Percentiles rank a stretch among this genome's conserved stretches.
Evolutionary conservation across 140 eudicot genomes (phyloP).

Genomic region (Flaveria floridana): DNA sequence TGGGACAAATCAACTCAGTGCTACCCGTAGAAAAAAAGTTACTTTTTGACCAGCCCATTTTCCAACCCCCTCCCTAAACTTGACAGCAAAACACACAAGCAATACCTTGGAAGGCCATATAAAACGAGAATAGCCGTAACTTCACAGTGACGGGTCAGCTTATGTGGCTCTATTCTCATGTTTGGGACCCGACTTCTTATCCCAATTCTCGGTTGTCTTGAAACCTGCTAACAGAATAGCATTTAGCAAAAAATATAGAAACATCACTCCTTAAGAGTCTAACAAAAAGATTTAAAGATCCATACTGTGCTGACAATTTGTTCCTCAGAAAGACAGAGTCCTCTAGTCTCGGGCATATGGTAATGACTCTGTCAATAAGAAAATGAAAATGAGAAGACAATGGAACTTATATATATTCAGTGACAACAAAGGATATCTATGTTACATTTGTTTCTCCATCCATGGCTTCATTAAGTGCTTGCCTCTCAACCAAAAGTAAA

Average conservation of each 20-base stretch:
- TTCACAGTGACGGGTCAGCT: constrained; percentile 66
- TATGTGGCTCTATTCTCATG: constrained; percentile 71
- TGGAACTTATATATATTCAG: not conserved
- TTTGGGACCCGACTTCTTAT: constrained; percentile 52
- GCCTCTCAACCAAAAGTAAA: constrained; percentile 78
- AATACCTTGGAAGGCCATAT: constrained; percentile 88
- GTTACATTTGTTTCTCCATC: constrained; percentile 74
- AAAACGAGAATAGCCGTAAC: constrained; percentile 80
- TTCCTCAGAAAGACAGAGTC: constrained; percentile 84
- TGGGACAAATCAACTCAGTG: not conserved
- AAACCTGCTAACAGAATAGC: constrained; percentile 38
- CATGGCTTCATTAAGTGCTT: constrained; percentile 80
- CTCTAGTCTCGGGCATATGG: constrained; percentile 90
- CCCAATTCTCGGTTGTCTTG: constrained; percentile 59
- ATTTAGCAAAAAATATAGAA: not conserved
- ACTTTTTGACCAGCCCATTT: constrained; percentile 6
- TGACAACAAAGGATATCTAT: not conserved
- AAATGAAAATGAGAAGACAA: not conserved
- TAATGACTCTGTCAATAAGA: constrained; percentile 57
- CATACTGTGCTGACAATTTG: constrained; percentile 76
- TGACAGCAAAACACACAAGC: not conserved
- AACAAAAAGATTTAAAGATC: not conserved
- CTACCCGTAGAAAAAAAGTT: too few species aligned
- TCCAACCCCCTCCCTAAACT: not conserved
- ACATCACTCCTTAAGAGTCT: not conserved